Conservation (phyloP, 805 yeast species). For the Metschnikowia picachoensis region DNA sequence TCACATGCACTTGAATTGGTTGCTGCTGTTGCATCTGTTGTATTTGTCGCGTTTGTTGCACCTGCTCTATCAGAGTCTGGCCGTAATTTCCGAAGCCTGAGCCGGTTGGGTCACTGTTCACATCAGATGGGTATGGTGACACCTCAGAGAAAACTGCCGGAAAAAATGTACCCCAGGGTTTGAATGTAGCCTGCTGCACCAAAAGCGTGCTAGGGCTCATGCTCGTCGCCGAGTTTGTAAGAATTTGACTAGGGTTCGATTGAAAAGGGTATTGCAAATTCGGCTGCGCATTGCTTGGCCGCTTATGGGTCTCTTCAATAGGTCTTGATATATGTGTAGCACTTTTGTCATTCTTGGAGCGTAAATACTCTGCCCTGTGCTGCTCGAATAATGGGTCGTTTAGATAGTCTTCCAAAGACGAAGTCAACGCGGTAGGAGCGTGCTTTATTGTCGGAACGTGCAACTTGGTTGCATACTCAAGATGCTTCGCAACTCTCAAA, state of each 20-base stretch:
- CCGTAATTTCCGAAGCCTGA: constrained; percentile 58
- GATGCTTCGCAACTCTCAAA: constrained; percentile 82
- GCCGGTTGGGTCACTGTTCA: constrained; percentile 42
- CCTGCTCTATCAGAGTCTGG: constrained; percentile 15
- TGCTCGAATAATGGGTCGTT: constrained; percentile 80
- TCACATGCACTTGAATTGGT: constrained; percentile 4
- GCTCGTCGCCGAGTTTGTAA: background rate
- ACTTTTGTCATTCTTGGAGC: constrained; percentile 51
- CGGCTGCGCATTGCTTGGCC: background rate
- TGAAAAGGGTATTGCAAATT: constrained; percentile 1
- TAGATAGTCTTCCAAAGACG: constrained; percentile 82
- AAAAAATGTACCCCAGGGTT: constrained; percentile 35
- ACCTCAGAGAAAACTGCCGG: constrained; percentile 10
- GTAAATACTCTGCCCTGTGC: constrained; percentile 73
- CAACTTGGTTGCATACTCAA: constrained; percentile 80
- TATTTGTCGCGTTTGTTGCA: constrained; percentile 3
- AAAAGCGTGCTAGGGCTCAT: constrained; percentile 19
- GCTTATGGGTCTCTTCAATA: background rate
- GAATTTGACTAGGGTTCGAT: background rate
- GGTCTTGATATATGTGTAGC: background rate
- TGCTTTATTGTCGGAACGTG: constrained; percentile 95
- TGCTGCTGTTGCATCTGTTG: constrained; percentile 4
- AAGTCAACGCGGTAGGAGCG: constrained; percentile 91
- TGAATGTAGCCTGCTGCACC: constrained; percentile 37
- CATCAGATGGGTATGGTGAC: constrained; percentile 9